These are phyloP conservation scores for Poronia punctata DNA, from an alignment of 495 filamentous ascomycete species.

Conservation along the genomic window DNA sequence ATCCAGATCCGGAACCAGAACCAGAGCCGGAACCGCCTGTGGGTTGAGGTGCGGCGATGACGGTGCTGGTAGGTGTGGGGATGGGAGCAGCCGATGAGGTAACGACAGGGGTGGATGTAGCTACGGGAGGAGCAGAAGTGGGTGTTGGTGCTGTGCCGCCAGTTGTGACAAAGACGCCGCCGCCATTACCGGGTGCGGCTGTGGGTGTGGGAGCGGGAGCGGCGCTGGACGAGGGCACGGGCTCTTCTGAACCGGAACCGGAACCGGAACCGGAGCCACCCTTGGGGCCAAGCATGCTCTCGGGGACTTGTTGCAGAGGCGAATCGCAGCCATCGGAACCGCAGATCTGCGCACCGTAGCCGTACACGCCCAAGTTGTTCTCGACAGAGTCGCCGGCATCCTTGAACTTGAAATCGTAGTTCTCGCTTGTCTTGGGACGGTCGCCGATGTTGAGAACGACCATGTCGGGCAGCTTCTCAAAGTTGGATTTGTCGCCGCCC, in stretches of 20 bases:
- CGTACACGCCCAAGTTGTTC: conserved; percentile 19
- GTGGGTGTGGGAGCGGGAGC: conserved; percentile 2
- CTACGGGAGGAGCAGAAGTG: conserved; percentile 5
- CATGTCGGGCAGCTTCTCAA: conserved; percentile 65
- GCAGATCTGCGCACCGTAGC: no score
- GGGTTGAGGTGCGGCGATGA: conserved; percentile 10
- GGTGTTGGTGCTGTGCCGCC: no score
- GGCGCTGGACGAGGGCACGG: not conserved
- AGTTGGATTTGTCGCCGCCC: conserved; percentile 41
- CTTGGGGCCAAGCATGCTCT: conserved; percentile 12
- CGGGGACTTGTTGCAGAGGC: no score
- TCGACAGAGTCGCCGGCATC: conserved; percentile 50
- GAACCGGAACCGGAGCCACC: conserved; percentile 9
- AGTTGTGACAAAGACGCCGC: conserved; percentile 20
- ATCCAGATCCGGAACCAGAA: conserved; percentile 13
- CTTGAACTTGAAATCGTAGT: conserved; percentile 43
- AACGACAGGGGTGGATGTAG: conserved; percentile 6
- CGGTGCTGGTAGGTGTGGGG: conserved; percentile 6
- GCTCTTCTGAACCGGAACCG: not conserved
- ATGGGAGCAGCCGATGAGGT: conserved; percentile 5
- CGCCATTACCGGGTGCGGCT: conserved; percentile 1
- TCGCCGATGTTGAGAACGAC: conserved; percentile 66
- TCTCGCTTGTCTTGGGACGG: conserved; percentile 46
- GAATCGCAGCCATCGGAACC: conserved; percentile 13
- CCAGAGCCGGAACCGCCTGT: conserved; percentile 11